Percentiles rank a stretch among this genome's conserved stretches.
phyloP scores from a whole-genome alignment of 2,329 filamentous ascomycete genomes.

The Erysiphe pulchra region DNA sequence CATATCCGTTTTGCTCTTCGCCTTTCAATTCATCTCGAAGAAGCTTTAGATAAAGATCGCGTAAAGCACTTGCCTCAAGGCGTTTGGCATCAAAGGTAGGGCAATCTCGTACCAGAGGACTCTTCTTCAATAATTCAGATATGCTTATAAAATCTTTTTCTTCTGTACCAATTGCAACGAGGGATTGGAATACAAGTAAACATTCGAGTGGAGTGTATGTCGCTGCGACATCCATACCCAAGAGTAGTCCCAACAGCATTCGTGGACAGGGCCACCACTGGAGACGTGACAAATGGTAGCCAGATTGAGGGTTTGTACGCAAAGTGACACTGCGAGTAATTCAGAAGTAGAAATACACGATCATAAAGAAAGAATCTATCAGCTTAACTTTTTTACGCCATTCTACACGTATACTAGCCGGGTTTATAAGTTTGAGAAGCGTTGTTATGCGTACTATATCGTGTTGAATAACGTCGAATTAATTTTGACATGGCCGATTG shows the following conservation, averaged over 20 bases:
- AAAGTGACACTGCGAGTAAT: not conserved
- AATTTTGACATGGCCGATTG: too few relatives aligned
- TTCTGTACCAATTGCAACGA: conserved; percentile 40
- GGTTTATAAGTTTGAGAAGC: too few relatives aligned
- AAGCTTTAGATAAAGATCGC: conserved; percentile 51
- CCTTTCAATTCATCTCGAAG: conserved; percentile 44
- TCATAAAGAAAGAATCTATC: too few relatives aligned
- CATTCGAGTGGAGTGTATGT: conserved; percentile 68
- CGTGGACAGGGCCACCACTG: conserved; percentile 27
- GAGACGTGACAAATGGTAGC: conserved; percentile 28
- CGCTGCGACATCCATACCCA: conserved; percentile 30
- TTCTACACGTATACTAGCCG: too few relatives aligned
- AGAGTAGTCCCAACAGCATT: conserved; percentile 27
- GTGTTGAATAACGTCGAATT: too few relatives aligned
- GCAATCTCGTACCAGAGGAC: conserved; percentile 45
- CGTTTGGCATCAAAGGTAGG: conserved; percentile 46
- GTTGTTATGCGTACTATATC: too few relatives aligned
- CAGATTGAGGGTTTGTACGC: conserved; percentile 15
- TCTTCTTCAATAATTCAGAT: conserved; percentile 47
- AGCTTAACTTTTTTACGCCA: too few relatives aligned
- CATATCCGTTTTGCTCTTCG: conserved; percentile 19
- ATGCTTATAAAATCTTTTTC: conserved; percentile 42
- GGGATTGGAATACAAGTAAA: conserved; percentile 59
- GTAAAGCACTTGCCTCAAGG: conserved; percentile 51
- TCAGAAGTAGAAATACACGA: too few relatives aligned